A percentile compares a stretch with the other conserved stretches of the same genome.
phyloP scores from a whole-genome alignment of 2,329 filamentous ascomycete genomes.

The Nemania bipapillata region DNA sequence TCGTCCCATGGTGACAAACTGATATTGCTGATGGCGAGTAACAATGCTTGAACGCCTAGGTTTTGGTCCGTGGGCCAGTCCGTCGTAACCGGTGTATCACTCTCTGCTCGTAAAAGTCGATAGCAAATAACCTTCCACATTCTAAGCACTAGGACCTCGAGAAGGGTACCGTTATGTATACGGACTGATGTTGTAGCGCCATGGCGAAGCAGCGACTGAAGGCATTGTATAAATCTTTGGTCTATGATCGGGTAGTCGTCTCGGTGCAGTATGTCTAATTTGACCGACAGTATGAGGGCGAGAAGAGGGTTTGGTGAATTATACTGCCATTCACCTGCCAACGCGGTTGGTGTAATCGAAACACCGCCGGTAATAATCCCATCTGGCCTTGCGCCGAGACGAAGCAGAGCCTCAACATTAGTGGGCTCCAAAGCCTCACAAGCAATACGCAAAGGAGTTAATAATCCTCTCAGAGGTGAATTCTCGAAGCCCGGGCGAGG shows the following conservation, averaged over 20 bases:
- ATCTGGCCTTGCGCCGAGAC: slow-evolving; percentile 22
- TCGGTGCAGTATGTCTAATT: not conserved
- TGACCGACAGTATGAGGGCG: not conserved
- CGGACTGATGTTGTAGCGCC: slow-evolving; percentile 11
- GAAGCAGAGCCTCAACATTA: slow-evolving; percentile 20
- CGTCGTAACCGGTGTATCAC: too few species aligned
- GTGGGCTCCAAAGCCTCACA: not conserved
- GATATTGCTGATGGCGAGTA: not conserved
- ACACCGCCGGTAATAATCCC: not conserved
- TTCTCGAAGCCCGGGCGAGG: not conserved
- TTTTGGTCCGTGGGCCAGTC: not conserved
- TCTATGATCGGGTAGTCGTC: not conserved
- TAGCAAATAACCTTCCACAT: not conserved
- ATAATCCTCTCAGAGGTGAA: too few species aligned
- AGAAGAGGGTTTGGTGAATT: slow-evolving; percentile 11
- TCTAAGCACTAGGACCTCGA: slow-evolving; percentile 13
- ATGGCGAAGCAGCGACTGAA: slow-evolving; percentile 6
- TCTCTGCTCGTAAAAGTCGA: too few species aligned
- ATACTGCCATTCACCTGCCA: not conserved
- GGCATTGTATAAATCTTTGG: not conserved
- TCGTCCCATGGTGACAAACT: slow-evolving; percentile 14
- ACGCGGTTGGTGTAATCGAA: not conserved
- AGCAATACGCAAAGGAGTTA: slow-evolving; percentile 2
- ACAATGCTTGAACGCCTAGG: slow-evolving; percentile 3
- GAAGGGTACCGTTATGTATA: not conserved